Conservation (phyloP, 345 rosid genomes). For the Linum trigynum region DNA sequence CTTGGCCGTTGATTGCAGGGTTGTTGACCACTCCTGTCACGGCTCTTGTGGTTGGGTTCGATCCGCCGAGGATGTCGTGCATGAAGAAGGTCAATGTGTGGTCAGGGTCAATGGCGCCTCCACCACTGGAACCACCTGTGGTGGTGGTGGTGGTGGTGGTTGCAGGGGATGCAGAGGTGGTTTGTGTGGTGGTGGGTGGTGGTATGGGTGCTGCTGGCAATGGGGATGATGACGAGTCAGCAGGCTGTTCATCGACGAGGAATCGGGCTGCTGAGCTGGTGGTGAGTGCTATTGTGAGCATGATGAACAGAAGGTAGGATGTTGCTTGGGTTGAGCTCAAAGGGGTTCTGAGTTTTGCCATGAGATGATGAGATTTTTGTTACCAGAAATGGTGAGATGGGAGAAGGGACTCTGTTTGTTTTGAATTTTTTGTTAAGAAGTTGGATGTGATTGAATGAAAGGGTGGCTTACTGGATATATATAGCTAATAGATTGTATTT, state of each 20-base stretch:
- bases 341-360: background rate
- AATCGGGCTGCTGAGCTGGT: background rate
- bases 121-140: too few species aligned
- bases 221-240: background rate
- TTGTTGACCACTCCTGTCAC: constrained; percentile 66
- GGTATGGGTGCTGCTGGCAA: background rate
- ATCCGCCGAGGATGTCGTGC: constrained; percentile 8
- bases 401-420: background rate
- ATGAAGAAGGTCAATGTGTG: constrained; percentile 41
- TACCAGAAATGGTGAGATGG: too few species aligned
- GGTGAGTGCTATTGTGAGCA: background rate
- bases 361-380: background rate
- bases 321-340: too few species aligned
- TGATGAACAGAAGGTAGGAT: background rate
- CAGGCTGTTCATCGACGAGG: background rate
- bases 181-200: constrained; percentile 12
- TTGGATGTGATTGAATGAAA: background rate
- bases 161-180: constrained; percentile 2
- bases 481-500: too few species aligned
- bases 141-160: background rate
- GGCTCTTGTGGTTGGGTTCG: constrained; percentile 5
- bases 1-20: constrained; percentile 56
- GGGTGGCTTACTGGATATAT: background rate
- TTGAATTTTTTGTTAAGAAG: background rate
- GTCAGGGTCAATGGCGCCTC: background rate